phyloP scores from a whole-genome alignment of 768 basidiomycete genomes.

The Psilocybe subaeruginosa region DNA sequence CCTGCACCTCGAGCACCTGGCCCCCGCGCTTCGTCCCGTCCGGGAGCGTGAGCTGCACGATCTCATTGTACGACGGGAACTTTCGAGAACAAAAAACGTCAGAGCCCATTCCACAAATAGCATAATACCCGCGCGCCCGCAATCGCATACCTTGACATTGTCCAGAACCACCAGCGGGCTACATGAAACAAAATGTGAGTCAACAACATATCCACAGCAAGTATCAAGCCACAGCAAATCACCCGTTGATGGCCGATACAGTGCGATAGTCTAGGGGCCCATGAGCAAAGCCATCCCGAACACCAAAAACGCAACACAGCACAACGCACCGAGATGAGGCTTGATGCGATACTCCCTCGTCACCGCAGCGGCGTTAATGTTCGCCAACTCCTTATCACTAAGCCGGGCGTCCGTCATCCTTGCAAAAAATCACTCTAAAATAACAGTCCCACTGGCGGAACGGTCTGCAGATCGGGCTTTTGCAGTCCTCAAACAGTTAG shows the following conservation, averaged over 20 bases:
- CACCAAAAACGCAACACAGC: neutral
- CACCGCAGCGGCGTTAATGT: conserved; percentile 87
- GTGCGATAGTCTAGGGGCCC: conserved; percentile 82
- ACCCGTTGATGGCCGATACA: conserved; percentile 99
- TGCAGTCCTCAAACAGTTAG: neutral
- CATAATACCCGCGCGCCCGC: neutral
- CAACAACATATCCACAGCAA: neutral
- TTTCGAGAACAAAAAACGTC: conserved; percentile 30
- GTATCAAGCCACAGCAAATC: conserved; percentile 16
- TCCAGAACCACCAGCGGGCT: conserved; percentile 96
- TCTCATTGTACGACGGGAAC: conserved; percentile 99
- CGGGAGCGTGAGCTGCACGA: conserved; percentile 92
- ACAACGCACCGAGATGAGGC: conserved; percentile 78
- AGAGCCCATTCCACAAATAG: neutral
- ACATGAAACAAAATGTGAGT: conserved; percentile 16
- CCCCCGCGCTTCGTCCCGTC: conserved; percentile 96
- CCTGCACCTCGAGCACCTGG: conserved; percentile 96
- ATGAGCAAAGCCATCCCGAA: conserved; percentile 1
- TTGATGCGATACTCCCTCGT: conserved; percentile 88
- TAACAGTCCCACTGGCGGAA: neutral
- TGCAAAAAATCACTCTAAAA: neutral
- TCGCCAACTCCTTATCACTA: conserved; percentile 73
- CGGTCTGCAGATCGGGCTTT: neutral
- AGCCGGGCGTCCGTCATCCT: conserved; percentile 62
- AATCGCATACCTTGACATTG: conserved; percentile 84